Evolutionary conservation across 2,329 filamentous ascomycete genomes (phyloP).

Genomic region (Neurospora sp.): DNA sequence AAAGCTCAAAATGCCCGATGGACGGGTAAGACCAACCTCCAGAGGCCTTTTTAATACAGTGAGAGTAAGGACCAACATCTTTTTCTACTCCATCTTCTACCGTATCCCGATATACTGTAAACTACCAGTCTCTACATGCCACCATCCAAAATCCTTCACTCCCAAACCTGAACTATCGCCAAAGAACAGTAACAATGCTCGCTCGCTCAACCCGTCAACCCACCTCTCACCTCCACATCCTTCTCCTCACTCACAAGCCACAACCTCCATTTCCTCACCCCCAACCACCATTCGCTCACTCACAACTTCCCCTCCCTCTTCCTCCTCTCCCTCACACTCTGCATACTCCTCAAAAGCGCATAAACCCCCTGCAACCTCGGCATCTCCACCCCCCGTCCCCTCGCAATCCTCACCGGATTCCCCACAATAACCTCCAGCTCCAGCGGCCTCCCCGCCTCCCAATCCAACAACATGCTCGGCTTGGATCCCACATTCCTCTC

Average conservation of each 20-base stretch:
- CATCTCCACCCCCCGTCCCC: conserved; percentile 52
- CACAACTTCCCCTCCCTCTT: conserved; percentile 24
- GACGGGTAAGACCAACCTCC: neutral
- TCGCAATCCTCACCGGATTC: conserved; percentile 57
- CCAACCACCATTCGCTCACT: too few relatives aligned
- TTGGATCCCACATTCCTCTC: conserved; percentile 54
- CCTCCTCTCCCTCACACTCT: conserved; percentile 37
- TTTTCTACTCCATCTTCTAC: neutral
- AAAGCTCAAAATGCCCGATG: neutral
- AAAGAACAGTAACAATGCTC: neutral
- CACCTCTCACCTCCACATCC: neutral
- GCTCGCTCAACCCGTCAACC: neutral
- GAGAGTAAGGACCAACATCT: neutral
- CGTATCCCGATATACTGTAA: neutral
- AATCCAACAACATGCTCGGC: conserved; percentile 60
- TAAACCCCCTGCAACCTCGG: conserved; percentile 58
- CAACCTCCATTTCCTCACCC: neutral
- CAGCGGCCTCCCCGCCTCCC: conserved; percentile 54
- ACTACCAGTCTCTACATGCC: neutral
- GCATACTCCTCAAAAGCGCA: conserved; percentile 52
- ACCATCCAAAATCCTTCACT: neutral
- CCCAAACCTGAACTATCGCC: too few relatives aligned
- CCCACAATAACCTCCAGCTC: conserved; percentile 65
- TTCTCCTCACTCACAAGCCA: too few relatives aligned
- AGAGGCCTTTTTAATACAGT: neutral